Evolutionary conservation across 1,139 yeast species (phyloP).

Genomic region (Magnusiomyces clavatus): DNA sequence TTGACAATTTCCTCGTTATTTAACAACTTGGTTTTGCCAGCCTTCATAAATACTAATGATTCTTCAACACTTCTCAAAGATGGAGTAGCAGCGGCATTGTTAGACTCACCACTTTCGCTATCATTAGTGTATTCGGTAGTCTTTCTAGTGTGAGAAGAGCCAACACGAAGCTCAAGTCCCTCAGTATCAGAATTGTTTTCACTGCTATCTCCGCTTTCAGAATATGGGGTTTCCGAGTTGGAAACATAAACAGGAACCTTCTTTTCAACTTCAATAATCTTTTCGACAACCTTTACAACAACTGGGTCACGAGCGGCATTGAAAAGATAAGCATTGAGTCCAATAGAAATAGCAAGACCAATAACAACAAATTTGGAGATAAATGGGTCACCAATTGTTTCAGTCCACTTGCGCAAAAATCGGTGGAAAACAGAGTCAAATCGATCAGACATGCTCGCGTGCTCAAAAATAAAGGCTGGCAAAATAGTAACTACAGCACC

Average conservation of each 20-base stretch:
- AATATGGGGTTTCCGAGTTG: slow-evolving; percentile 17
- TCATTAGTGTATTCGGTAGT: slow-evolving; percentile 1
- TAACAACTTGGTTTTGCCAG: slow-evolving; percentile 62
- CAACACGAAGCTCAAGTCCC: slow-evolving; percentile 18
- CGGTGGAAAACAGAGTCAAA: slow-evolving; percentile 56
- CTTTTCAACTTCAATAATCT: slow-evolving; percentile 28
- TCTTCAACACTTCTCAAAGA: slow-evolving; percentile 45
- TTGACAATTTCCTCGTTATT: slow-evolving; percentile 65
- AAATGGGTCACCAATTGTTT: slow-evolving; percentile 74
- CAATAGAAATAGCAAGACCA: slow-evolving; percentile 66
- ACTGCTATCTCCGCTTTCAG: slow-evolving; percentile 15
- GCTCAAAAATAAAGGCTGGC: slow-evolving; percentile 62
- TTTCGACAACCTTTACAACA: slow-evolving; percentile 30
- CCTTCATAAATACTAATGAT: slow-evolving; percentile 53
- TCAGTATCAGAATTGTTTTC: slow-evolving; percentile 17
- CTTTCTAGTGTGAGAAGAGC: slow-evolving; percentile 10
- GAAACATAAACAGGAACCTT: slow-evolving; percentile 28
- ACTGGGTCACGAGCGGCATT: slow-evolving; percentile 29
- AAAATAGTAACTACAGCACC: slow-evolving; percentile 61
- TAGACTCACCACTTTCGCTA: not conserved
- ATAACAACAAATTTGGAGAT: slow-evolving; percentile 72
- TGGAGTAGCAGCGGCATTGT: slow-evolving; percentile 3
- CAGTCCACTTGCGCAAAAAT: slow-evolving; percentile 50
- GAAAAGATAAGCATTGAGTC: slow-evolving; percentile 75
- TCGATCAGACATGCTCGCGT: slow-evolving; percentile 54